Percentiles rank a stretch among this genome's conserved stretches.
phyloP scores from a whole-genome alignment of 306 rosid species.

The Astragalus glycyphyllos region DNA sequence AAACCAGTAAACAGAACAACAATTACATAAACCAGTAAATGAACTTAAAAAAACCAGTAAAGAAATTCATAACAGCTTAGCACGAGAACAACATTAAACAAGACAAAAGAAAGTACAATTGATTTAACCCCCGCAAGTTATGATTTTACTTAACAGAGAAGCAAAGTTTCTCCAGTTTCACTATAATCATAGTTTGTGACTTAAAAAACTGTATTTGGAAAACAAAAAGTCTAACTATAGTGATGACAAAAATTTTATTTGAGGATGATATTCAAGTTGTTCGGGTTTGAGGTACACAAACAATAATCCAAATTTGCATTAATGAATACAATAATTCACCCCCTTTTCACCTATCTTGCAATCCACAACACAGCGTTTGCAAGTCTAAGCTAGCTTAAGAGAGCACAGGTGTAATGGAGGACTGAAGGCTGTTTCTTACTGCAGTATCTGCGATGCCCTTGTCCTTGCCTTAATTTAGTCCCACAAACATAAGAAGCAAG shows the following conservation, averaged over 20 bases:
- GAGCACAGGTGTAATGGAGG: neutral
- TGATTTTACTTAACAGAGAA: neutral
- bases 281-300: neutral
- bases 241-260: neutral
- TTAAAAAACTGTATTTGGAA: neutral
- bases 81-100: too few relatives aligned
- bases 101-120: neutral
- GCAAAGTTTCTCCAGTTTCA: neutral
- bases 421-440: neutral
- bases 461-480: neutral
- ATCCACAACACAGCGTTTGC: neutral
- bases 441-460: neutral
- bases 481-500: constrained; percentile 12
- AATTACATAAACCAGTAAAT: too few relatives aligned
- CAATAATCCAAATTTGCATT: neutral
- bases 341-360: neutral
- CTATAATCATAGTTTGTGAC: neutral
- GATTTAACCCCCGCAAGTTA: neutral
- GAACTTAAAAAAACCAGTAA: too few relatives aligned
- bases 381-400: constrained; percentile 9
- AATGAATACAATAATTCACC: neutral
- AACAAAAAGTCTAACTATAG: neutral
- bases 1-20: too few relatives aligned
- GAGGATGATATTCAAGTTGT: neutral
- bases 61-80: too few relatives aligned